Evolutionary conservation across 2,329 filamentous ascomycete species (phyloP), one percentile per base, ranked within the genome.

Genomic region (Colletotrichum sp.): DNA sequence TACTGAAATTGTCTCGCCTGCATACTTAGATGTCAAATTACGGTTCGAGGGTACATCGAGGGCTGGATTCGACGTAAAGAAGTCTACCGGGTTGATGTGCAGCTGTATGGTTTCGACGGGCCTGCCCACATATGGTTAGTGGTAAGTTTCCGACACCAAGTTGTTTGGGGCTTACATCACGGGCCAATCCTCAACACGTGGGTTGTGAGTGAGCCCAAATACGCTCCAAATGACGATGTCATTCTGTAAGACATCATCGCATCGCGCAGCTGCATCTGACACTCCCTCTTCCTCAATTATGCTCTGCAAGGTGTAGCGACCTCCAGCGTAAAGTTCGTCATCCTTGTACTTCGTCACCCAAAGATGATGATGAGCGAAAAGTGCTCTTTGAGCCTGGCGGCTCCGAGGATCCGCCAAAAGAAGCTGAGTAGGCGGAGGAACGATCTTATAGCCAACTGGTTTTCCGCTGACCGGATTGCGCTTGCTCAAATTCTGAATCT

Each of bases 151-250:
- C n/a, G n/a, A 52, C 12, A 24, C 4, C 12, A 10, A 21, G 10
- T 52, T 21, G 30, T 13, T n/a, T 24, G 34, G 8, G 21, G 24
- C 55, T 62, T 34, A 63, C 90, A 92, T 92, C 59, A 92, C 87
- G 0, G 90, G 90, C 82, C 90, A 91, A 79, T 91, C 90, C 81
- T 92, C 90, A 13, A 89, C 86, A 36, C 88, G 82, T 0, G 88
- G 88, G 71, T 90, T 86, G 76, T 92, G 90, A 32, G 90, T 92
- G 75, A 92, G 87, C 30, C 82, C 82, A 57, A 91, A 90, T 79
- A 92, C 90, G 21, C 91, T 82, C 77, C 87, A 92, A 66, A 90
- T 84, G 5, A 92, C 90, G 18, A 92, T 85, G 79, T 92, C 90
- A 5, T 87, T 86, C 76, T 92, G 89, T 72, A 88, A 86, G 63